These are phyloP conservation scores for Adenanthera pavonina DNA, from an alignment of 306 rosid genomes.

Conservation along the genomic window DNA sequence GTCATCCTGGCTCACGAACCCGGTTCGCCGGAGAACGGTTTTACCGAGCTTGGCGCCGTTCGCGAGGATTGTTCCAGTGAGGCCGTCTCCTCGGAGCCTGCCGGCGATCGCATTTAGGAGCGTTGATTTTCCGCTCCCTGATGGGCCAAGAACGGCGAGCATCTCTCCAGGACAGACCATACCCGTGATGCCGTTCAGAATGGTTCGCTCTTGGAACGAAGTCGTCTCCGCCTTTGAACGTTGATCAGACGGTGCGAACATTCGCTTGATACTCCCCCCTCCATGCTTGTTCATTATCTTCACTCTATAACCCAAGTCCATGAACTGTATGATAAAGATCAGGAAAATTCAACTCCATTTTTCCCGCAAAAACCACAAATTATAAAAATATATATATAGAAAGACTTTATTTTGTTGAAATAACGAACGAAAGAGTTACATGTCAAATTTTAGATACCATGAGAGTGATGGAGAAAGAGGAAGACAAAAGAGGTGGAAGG, in stretches of 20 bases:
- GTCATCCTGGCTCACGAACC: constrained; percentile 82
- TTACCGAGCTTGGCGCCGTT: constrained; percentile 57
- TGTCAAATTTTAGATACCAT: constrained; percentile 49
- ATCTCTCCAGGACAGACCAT: constrained; percentile 78
- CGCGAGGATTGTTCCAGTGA: constrained; percentile 68
- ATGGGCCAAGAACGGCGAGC: constrained; percentile 83
- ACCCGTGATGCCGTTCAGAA: constrained; percentile 70
- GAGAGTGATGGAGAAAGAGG: constrained; percentile 67
- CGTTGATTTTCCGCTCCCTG: constrained; percentile 89
- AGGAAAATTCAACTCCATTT: background rate
- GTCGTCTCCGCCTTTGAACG: constrained; percentile 31
- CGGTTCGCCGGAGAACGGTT: constrained; percentile 60
- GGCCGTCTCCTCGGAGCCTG: constrained; percentile 59
- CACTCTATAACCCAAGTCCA: constrained; percentile 67
- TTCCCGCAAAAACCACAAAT: no score
- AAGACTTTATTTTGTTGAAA: no score
- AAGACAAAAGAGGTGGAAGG: constrained; percentile 49
- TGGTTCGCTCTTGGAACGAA: constrained; percentile 51
- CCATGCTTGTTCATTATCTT: constrained; percentile 48
- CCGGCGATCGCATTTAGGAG: constrained; percentile 75
- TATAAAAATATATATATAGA: background rate
- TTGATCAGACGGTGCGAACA: constrained; percentile 42
- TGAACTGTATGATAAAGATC: constrained; percentile 62
- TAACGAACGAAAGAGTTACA: no score
- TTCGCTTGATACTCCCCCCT: constrained; percentile 42